Evolutionary conservation across 768 basidiomycete genomes (phyloP), one percentile per base, ranked within the genome.

Genomic region (Trametes elegans): DNA sequence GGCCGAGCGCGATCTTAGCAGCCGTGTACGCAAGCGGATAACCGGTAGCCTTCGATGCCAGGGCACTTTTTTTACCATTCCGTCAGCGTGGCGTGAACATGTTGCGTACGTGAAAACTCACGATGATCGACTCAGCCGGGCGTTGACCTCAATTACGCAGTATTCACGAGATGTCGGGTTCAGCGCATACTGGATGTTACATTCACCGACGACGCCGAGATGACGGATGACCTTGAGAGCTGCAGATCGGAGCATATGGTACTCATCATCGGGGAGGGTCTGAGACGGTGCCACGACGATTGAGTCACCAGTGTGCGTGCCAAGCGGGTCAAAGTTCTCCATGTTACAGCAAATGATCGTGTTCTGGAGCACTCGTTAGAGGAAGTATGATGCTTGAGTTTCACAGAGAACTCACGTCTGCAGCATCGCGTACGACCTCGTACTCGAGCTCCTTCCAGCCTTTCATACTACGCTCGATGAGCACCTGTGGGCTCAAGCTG

Each of bases 381-480:
- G 29, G 7, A 4, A 36, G 26, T 6, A 34, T 27, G 3, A 21
- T n/a, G 7, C 14, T 23, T 36, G 13, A 29, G 3, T 13, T 32
- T 2, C 24, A 11, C 18, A 48, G 5, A 57, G 23, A 5, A 83
- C 89, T 62, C 71, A 93, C 92, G 73, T 99, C 97, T 46, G 96
- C 96, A 62, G 81, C 94, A 69, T 99, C 97, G 49, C 97, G 89
- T 66, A 98, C 97, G 58, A 99, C 97, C 70, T 99, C 97, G 64
- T 98, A 99, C 74, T 99, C 97, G 59, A 98, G 81, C 74, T 99
- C 97, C 70, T 99, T 99, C 97, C 97, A 99, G 27, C 97, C 97
- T 74, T 98, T 98, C 88, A 99, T 90, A 63, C 89, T 92, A 45
- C 94, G 89, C 74, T 98, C 97, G 60, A 99, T 94, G 53, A 99